Percentiles rank a stretch among this genome's conserved stretches.
Evolutionary conservation across 1,139 yeast species (phyloP).

Genomic region (Kazachstania sp.): DNA sequence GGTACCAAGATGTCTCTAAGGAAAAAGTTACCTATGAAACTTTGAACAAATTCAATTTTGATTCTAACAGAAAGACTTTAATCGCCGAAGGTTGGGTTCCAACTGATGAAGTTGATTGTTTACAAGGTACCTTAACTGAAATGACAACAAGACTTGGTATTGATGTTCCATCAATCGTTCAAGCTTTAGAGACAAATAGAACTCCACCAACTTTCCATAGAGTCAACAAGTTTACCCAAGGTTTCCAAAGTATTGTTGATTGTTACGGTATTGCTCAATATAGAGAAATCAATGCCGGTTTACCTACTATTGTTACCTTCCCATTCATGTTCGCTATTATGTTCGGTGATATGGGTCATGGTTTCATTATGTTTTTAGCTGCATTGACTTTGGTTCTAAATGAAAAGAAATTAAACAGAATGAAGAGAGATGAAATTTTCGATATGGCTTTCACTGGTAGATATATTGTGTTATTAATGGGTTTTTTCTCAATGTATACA

Average conservation of each 20-base stretch:
- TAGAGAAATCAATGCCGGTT: slow-evolving; percentile 92
- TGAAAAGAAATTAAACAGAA: slow-evolving; percentile 54
- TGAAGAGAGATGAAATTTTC: slow-evolving; percentile 83
- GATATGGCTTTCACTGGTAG: slow-evolving; percentile 95
- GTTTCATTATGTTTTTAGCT: slow-evolving; percentile 66
- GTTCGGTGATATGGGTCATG: slow-evolving; percentile 99
- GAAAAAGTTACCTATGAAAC: slow-evolving; percentile 71
- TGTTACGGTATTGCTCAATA: slow-evolving; percentile 93
- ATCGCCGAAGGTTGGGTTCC: slow-evolving; percentile 99
- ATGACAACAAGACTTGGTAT: slow-evolving; percentile 44
- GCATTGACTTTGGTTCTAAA: slow-evolving; percentile 62
- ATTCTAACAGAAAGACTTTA: slow-evolving; percentile 72
- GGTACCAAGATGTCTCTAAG: slow-evolving; percentile 58
- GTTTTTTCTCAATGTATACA: slow-evolving; percentile 83
- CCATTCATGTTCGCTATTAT: slow-evolving; percentile 98
- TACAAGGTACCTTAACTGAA: slow-evolving; percentile 51
- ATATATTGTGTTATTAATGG: slow-evolving; percentile 85
- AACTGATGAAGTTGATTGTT: slow-evolving; percentile 38
- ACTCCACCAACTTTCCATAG: slow-evolving; percentile 91
- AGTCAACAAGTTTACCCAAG: slow-evolving; percentile 84
- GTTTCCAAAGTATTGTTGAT: slow-evolving; percentile 88
- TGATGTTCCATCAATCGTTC: slow-evolving; percentile 59
- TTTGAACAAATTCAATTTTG: slow-evolving; percentile 75
- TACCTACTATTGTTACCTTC: slow-evolving; percentile 89
- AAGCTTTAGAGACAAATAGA: slow-evolving; percentile 68